Conservation (phyloP, 2,329 filamentous ascomycete species). For the Passalora sequoiae region DNA sequence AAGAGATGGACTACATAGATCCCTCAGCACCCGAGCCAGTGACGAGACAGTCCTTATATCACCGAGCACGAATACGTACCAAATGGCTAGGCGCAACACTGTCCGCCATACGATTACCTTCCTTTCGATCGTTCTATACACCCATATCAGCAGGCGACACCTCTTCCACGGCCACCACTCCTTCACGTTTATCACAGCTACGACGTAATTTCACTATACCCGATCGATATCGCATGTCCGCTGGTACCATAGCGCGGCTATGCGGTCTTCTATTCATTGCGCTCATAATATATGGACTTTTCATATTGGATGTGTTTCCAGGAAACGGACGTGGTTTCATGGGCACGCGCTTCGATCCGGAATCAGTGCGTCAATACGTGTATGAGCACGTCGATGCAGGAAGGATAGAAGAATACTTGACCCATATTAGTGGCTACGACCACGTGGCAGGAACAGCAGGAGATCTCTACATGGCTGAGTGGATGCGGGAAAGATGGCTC, state of each 20-base stretch:
- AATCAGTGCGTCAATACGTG: slow-evolving; percentile 71
- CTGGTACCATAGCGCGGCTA: slow-evolving; percentile 65
- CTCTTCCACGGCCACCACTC: slow-evolving; percentile 7
- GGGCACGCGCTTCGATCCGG: slow-evolving; percentile 73
- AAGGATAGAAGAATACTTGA: slow-evolving; percentile 60
- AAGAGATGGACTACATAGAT: slow-evolving; percentile 84
- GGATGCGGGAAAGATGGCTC: slow-evolving; percentile 73
- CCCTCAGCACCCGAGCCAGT: slow-evolving; percentile 24
- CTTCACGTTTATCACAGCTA: slow-evolving; percentile 19
- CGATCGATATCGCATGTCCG: slow-evolving; percentile 49
- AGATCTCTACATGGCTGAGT: slow-evolving; percentile 78
- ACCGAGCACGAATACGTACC: slow-evolving; percentile 40
- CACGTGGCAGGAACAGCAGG: slow-evolving; percentile 94
- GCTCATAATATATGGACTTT: slow-evolving; percentile 74
- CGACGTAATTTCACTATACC: slow-evolving; percentile 33
- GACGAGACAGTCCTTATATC: slow-evolving; percentile 29
- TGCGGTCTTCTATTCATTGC: slow-evolving; percentile 71
- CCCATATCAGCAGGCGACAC: slow-evolving; percentile 22
- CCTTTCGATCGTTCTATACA: slow-evolving; percentile 43
- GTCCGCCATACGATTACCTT: slow-evolving; percentile 51
- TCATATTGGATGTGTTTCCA: slow-evolving; percentile 78
- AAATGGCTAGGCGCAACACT: slow-evolving; percentile 53
- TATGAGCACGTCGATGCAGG: slow-evolving; percentile 66
- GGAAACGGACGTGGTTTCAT: slow-evolving; percentile 57
- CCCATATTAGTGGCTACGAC: slow-evolving; percentile 75